Conservation (phyloP, 192 early-diverging fungal species). For the Gonapodya sp. region DNA sequence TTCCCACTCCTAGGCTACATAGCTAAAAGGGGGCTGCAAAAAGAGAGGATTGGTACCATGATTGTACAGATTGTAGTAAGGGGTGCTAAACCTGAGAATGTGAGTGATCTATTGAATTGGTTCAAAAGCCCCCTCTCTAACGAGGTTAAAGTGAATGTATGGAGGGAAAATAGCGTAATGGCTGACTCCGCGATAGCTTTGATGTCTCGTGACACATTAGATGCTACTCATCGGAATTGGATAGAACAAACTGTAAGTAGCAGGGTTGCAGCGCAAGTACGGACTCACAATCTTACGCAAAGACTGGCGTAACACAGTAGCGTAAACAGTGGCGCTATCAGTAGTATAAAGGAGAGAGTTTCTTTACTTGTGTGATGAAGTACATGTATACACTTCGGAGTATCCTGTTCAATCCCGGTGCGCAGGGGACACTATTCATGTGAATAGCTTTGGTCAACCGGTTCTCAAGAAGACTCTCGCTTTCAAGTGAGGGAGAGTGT, state of each 20-base stretch:
- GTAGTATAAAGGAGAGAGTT: too few species aligned
- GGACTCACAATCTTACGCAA: too few species aligned
- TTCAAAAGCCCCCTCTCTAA: background rate
- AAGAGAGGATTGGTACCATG: constrained; percentile 4
- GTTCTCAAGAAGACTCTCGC: too few species aligned
- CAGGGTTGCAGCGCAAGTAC: too few species aligned
- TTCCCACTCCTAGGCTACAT: background rate
- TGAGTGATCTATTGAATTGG: background rate
- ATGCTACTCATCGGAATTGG: constrained; percentile 1
- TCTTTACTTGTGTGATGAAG: too few species aligned
- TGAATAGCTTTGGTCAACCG: too few species aligned
- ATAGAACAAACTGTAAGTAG: background rate
- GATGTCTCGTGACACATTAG: background rate
- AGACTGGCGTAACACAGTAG: too few species aligned
- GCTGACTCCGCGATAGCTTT: constrained; percentile 3
- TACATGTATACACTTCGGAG: too few species aligned
- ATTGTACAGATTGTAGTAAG: background rate
- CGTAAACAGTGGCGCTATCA: too few species aligned
- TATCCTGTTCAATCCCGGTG: too few species aligned
- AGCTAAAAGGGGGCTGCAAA: background rate
- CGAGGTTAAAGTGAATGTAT: constrained; percentile 2
- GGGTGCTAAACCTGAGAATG: background rate
- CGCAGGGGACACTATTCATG: too few species aligned
- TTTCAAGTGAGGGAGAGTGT: too few species aligned
- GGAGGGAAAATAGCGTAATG: background rate